Evolutionary conservation across 441 rosid species (phyloP).

Genomic region (Aleurites moluccanus): DNA sequence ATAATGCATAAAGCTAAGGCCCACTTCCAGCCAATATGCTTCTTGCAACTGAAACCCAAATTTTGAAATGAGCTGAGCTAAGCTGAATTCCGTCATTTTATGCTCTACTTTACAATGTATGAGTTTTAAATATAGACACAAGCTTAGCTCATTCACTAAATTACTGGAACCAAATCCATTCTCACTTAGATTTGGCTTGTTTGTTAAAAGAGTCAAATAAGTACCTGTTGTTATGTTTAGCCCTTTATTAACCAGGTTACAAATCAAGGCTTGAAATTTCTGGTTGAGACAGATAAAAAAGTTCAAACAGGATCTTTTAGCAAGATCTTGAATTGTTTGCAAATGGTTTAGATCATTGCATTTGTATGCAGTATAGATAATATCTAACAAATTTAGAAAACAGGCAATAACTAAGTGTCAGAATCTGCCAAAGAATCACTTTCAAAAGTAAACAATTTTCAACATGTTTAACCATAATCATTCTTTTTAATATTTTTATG

Average conservation of each 20-base stretch:
- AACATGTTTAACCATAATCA: not conserved
- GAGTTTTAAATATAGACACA: not conserved
- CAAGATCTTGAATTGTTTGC: not conserved
- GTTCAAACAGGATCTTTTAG: not conserved
- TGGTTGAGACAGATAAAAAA: not conserved
- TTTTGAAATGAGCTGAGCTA: not conserved
- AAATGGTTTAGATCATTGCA: not conserved
- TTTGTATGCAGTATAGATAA: not conserved
- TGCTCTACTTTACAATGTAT: not conserved
- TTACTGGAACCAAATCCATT: not conserved
- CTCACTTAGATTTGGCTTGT: not conserved
- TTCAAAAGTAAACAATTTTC: not conserved
- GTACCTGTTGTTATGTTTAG: not conserved
- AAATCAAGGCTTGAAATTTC: slow-evolving; percentile 1
- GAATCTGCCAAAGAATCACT: not conserved
- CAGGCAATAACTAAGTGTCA: too few relatives aligned
- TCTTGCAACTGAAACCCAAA: slow-evolving; percentile 3
- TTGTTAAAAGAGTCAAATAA: not conserved
- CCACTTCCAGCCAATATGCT: not conserved
- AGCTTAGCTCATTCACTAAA: not conserved
- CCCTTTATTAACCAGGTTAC: not conserved
- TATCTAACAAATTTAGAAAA: not conserved
- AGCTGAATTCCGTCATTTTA: not conserved
- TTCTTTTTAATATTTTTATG: not conserved
- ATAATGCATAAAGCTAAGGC: not conserved